Percentiles rank a stretch among this genome's conserved stretches.
These are phyloP conservation scores for Discostella stelligeroides DNA, from an alignment of 108 stramenopile genomes.

Conservation along the genomic window DNA sequence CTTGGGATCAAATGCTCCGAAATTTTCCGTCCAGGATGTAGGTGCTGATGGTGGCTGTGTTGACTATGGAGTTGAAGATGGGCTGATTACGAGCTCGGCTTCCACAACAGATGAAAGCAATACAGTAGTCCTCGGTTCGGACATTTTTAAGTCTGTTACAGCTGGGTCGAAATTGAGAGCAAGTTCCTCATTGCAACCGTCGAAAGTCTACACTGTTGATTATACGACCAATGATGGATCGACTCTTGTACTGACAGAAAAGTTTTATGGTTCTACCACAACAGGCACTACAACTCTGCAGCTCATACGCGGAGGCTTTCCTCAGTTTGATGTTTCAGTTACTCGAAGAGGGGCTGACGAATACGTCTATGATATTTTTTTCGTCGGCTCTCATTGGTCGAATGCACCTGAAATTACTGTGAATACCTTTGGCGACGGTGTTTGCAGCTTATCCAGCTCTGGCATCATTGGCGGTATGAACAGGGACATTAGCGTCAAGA, in stretches of 20 bases:
- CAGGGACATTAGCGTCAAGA: slow-evolving; percentile 45
- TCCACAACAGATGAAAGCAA: slow-evolving; percentile 51
- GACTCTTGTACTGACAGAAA: slow-evolving; percentile 40
- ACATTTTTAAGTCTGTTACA: slow-evolving; percentile 8
- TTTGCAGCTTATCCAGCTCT: slow-evolving; percentile 32
- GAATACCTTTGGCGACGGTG: slow-evolving; percentile 57
- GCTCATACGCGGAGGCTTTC: slow-evolving; percentile 39
- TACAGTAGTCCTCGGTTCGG: slow-evolving; percentile 22
- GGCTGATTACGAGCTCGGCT: slow-evolving; percentile 43
- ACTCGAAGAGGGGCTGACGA: slow-evolving; percentile 56
- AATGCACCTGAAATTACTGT: slow-evolving; percentile 58
- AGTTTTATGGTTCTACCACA: slow-evolving; percentile 32
- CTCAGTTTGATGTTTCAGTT: slow-evolving; percentile 47
- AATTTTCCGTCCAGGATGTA: slow-evolving; percentile 47
- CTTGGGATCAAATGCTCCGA: slow-evolving; percentile 59
- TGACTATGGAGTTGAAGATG: slow-evolving; percentile 60
- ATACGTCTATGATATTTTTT: slow-evolving; percentile 76
- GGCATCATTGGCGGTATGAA: slow-evolving; percentile 54
- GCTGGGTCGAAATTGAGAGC: slow-evolving; percentile 41
- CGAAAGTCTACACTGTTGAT: slow-evolving; percentile 54
- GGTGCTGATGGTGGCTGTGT: slow-evolving; percentile 65
- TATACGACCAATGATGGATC: slow-evolving; percentile 31
- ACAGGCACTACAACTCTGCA: slow-evolving; percentile 29
- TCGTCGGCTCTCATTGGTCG: slow-evolving; percentile 62
- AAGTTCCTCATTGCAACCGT: slow-evolving; percentile 29